Percentiles rank a stretch among this genome's conserved stretches.
phyloP scores from a whole-genome alignment of 805 yeast genomes.

The Starmerella ratchasimensis region DNA sequence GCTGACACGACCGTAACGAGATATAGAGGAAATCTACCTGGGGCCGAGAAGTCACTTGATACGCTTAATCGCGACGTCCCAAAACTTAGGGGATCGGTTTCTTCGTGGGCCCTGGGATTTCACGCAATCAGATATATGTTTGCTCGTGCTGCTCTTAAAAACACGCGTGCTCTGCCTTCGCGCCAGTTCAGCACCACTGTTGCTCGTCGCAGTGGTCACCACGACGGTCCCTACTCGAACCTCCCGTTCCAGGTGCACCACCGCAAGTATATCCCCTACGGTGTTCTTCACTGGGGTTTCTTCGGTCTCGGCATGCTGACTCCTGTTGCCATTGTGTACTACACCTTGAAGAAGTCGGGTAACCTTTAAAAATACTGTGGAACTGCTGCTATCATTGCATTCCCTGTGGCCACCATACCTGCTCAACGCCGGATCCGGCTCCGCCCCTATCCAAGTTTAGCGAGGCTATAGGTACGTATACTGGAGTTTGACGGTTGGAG shows the following conservation, averaged over 20 bases:
- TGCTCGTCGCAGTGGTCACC: constrained; percentile 34
- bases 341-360: constrained; percentile 84
- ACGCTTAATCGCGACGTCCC: too few species aligned
- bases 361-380: constrained; percentile 16
- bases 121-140: too few species aligned
- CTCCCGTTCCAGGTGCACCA: constrained; percentile 87
- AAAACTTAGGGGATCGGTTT: too few species aligned
- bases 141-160: constrained; percentile 14
- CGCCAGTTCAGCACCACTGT: constrained; percentile 20
- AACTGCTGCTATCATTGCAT: background rate
- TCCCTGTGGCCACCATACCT: background rate
- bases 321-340: constrained; percentile 67
- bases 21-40: too few species aligned
- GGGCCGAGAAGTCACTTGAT: too few species aligned
- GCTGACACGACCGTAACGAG: background rate
- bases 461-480: background rate
- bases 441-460: background rate
- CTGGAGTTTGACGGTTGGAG: background rate
- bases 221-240: constrained; percentile 80
- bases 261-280: constrained; percentile 74
- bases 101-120: too few species aligned
- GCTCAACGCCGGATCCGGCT: background rate
- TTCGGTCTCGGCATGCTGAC: constrained; percentile 51
- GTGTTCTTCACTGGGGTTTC: constrained; percentile 67
- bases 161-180: constrained; percentile 11